Base-by-base conservation (phyloP, 1,284 basidiomycete species). In the Ganoderma sinense region DNA sequence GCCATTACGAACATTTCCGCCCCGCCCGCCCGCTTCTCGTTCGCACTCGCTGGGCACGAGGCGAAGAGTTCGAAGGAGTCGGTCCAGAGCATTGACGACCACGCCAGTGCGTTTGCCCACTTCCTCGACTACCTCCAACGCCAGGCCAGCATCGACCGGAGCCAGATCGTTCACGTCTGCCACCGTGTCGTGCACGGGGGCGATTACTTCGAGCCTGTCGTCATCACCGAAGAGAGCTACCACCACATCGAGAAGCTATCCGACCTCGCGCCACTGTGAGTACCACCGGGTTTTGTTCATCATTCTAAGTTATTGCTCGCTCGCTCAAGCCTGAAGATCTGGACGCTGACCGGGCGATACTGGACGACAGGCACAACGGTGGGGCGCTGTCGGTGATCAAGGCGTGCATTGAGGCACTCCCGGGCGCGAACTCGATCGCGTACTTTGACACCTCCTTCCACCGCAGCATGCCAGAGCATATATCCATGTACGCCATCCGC, bases 401-500 rank as follows among this genome's bases (percentile, higher is more conserved):
- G 74, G 84, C 88, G 1, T 92, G 90, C 75, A 84, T 94, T 18
- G 80, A 87, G 7, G 83, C 84, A 0, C 84, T 97, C 6, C 92
- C 93, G 0, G 78, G 88, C 20, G 84, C 91, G 4, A 83, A 82
- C 48, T 91, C 90, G 0, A 86, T 93, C 67, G 91, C 91, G 0
- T 93, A 89, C 76, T 97, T 97, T 78, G 95, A 97, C 80, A 95
- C 94, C 0, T 86, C 93, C 6, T 97, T 97, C 82, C 96, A 97
- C 78, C 86, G 86, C 59, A 88, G 92, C 10, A 87, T 97, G 18
- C 93, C 94, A 0, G 76, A 82, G 6, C 90, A 94, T 75, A 89
- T 95, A 65, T 88, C 91, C 64, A 92, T 88, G 61, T 96, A 95
- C 77, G 88, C 94, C 0, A 91, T 97, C 65, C 85, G 93, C 66